phyloP scores from a whole-genome alignment of 169 alveolate species.

The Plasmodium berghei region DNA sequence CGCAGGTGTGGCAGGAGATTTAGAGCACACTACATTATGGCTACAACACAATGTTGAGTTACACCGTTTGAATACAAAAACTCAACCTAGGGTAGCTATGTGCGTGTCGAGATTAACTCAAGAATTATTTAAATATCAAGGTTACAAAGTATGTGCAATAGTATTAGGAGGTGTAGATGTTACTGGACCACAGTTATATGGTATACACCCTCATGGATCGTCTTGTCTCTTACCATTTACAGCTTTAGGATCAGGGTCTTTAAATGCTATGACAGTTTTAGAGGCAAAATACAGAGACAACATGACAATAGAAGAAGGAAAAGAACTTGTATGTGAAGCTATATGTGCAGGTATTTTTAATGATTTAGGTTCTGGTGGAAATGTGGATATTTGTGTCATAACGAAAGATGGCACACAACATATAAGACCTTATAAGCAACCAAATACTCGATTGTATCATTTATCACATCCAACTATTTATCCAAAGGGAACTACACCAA shows the following conservation, averaged over 20 bases:
- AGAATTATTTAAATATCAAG: constrained; percentile 94
- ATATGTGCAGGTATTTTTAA: constrained; percentile 97
- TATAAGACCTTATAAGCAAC: constrained; percentile 86
- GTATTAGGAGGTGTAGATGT: constrained; percentile 98
- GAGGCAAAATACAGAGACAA: constrained; percentile 95
- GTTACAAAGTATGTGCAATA: constrained; percentile 97
- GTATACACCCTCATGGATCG: constrained; percentile 97
- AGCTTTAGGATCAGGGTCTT: constrained; percentile 99
- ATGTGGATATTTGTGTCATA: constrained; percentile 95
- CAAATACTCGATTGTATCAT: constrained; percentile 85
- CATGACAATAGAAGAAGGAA: constrained; percentile 94
- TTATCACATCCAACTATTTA: constrained; percentile 80
- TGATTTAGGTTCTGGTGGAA: constrained; percentile 97
- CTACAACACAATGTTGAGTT: constrained; percentile 93
- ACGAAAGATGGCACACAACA: constrained; percentile 91
- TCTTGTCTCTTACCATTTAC: constrained; percentile 92
- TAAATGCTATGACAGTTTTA: constrained; percentile 97
- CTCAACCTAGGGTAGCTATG: constrained; percentile 92
- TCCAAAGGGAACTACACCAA: constrained; percentile 87
- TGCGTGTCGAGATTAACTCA: constrained; percentile 91
- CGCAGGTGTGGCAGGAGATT: constrained; percentile 99
- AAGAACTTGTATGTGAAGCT: constrained; percentile 92
- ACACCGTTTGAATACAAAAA: constrained; percentile 93
- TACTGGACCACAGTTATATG: constrained; percentile 95
- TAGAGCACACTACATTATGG: constrained; percentile 95